Percentiles rank a stretch among this genome's conserved stretches.
These are phyloP conservation scores for Yarrowia osloensis DNA, from an alignment of 805 yeast species.

Conservation along the genomic window DNA sequence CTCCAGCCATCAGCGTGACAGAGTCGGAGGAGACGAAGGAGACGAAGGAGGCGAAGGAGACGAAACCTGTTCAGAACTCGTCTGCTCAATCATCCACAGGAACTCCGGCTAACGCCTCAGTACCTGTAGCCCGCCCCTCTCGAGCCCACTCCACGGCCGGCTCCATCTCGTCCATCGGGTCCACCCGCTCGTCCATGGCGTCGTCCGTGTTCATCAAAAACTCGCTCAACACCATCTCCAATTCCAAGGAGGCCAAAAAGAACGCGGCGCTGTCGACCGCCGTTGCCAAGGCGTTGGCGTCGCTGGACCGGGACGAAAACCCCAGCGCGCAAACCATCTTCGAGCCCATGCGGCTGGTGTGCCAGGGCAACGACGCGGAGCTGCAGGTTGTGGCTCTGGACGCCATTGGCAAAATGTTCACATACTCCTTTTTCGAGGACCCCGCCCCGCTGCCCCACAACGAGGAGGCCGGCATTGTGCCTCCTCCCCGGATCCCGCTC, in stretches of 20 bases:
- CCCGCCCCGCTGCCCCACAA: slow-evolving; percentile 40
- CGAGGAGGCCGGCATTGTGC: slow-evolving; percentile 50
- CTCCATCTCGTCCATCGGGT: slow-evolving; percentile 36
- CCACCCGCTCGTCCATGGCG: slow-evolving; percentile 40
- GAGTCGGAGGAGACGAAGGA: background rate
- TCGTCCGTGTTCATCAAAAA: slow-evolving; percentile 53
- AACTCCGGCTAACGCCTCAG: background rate
- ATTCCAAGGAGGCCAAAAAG: slow-evolving; percentile 61
- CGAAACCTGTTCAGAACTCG: background rate
- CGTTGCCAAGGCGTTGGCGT: slow-evolving; percentile 42
- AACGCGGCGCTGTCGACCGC: slow-evolving; percentile 46
- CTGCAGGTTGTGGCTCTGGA: slow-evolving; percentile 77
- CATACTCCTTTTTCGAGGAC: slow-evolving; percentile 71
- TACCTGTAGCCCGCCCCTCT: background rate
- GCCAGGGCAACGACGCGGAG: slow-evolving; percentile 66
- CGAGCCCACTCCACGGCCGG: slow-evolving; percentile 35
- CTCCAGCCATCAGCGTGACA: background rate
- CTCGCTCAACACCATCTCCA: slow-evolving; percentile 59
- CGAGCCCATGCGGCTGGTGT: slow-evolving; percentile 73
- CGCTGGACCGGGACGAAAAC: slow-evolving; percentile 35
- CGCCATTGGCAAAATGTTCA: slow-evolving; percentile 81
- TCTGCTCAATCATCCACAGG: background rate
- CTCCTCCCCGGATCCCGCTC: slow-evolving; percentile 57
- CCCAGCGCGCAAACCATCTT: slow-evolving; percentile 61
- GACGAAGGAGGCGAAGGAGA: too few relatives aligned